phyloP scores from a whole-genome alignment of 164 flowering plant genomes.

The Stephania cephalantha region DNA sequence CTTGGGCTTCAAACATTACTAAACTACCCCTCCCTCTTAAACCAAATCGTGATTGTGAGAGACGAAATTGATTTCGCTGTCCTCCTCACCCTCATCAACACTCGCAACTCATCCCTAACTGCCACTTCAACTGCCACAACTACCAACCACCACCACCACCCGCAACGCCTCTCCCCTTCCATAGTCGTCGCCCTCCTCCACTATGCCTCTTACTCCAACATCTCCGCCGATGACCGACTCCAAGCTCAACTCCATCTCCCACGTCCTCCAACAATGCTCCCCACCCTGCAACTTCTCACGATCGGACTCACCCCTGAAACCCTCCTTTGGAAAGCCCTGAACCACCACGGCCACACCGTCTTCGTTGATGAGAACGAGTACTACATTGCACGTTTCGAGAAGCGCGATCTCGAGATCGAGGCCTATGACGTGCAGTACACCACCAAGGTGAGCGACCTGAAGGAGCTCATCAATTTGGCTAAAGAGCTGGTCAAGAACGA shows the following conservation, averaged over 20 bases:
- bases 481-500: constrained; percentile 55
- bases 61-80: constrained; percentile 21
- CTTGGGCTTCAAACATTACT: too few relatives aligned
- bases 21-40: too few relatives aligned
- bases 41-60: too few relatives aligned
- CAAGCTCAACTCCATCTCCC: constrained; percentile 47
- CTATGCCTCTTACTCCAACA: constrained; percentile 48
- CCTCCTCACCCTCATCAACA: constrained; percentile 44
- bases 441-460: constrained; percentile 52
- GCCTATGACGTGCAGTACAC: constrained; percentile 85
- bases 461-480: constrained; percentile 40
- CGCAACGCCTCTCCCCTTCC: constrained; percentile 20
- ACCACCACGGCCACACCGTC: constrained; percentile 62
- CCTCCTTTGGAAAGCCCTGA: constrained; percentile 70
- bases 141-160: constrained; percentile 6
- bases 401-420: constrained; percentile 50
- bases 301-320: constrained; percentile 88
- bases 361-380: constrained; percentile 73
- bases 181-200: constrained; percentile 55
- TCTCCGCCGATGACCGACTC: constrained; percentile 45
- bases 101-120: constrained; percentile 10
- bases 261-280: constrained; percentile 38
- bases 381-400: constrained; percentile 41
- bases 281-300: constrained; percentile 60
- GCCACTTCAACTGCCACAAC: constrained; percentile 13